These are phyloP conservation scores for Pterulicium gracile DNA, from an alignment of 1,284 basidiomycete species.

Conservation along the genomic window DNA sequence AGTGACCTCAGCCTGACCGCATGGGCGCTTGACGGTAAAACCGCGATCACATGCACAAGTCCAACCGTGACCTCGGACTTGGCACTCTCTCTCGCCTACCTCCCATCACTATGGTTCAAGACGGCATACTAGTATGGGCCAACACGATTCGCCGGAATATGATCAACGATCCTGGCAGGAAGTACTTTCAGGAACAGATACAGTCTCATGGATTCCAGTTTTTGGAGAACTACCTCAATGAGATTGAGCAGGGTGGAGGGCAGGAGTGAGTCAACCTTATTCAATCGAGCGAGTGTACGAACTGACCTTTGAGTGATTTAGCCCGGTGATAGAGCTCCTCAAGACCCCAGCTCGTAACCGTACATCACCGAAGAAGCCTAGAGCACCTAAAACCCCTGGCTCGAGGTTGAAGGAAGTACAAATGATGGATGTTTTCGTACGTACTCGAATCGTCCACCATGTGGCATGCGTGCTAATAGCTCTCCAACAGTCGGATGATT, in stretches of 20 bases:
- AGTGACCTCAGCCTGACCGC: too few species aligned
- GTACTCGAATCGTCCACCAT: neutral
- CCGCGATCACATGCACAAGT: slow-evolving; percentile 4
- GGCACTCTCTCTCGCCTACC: slow-evolving; percentile 5
- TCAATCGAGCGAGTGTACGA: neutral
- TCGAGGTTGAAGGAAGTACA: slow-evolving; percentile 34
- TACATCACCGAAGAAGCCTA: slow-evolving; percentile 37
- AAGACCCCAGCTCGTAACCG: slow-evolving; percentile 73
- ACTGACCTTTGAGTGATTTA: slow-evolving; percentile 17
- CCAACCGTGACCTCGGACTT: slow-evolving; percentile 1
- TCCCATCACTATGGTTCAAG: slow-evolving; percentile 28
- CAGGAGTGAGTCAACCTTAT: slow-evolving; percentile 40
- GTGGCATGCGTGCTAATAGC: neutral
- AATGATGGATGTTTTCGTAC: slow-evolving; percentile 17
- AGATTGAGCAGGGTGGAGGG: slow-evolving; percentile 51
- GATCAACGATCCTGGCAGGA: slow-evolving; percentile 59
- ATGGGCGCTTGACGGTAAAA: too few species aligned
- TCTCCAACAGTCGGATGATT: neutral
- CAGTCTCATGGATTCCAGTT: slow-evolving; percentile 66
- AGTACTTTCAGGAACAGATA: slow-evolving; percentile 59
- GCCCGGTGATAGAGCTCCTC: slow-evolving; percentile 67
- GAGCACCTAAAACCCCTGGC: slow-evolving; percentile 18
- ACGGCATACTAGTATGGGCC: slow-evolving; percentile 49
- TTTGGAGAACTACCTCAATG: slow-evolving; percentile 66
- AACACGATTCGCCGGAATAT: slow-evolving; percentile 55